Conservation (phyloP, 225 moss, liverwort and hornwort genomes). For the Physcomitrium patens region DNA sequence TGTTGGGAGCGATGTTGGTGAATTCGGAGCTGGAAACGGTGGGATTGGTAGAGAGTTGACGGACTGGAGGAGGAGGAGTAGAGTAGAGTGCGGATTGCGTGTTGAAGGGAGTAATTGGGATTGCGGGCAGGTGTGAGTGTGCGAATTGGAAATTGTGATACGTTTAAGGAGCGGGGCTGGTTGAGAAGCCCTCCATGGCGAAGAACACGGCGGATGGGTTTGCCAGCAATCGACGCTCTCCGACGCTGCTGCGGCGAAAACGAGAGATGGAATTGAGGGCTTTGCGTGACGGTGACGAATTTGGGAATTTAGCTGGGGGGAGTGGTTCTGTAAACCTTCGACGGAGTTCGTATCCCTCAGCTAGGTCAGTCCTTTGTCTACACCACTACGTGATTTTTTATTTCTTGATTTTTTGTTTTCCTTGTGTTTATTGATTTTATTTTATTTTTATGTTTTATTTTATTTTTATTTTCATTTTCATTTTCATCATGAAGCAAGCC, state of each 20-base stretch:
- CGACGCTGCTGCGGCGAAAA: constrained; percentile 46
- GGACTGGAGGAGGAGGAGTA: no score
- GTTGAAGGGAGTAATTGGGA: constrained; percentile 3
- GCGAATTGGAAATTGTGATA: neutral
- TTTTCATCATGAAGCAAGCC: neutral
- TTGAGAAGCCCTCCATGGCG: constrained; percentile 37
- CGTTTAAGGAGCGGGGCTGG: neutral
- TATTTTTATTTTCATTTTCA: neutral
- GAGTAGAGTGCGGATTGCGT: neutral
- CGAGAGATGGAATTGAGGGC: constrained; percentile 43
- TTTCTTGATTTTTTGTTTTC: no score
- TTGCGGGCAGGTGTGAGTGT: neutral
- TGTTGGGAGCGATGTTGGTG: no score
- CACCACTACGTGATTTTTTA: neutral
- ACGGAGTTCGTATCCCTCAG: constrained; percentile 18
- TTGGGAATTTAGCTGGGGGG: neutral
- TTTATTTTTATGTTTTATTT: no score
- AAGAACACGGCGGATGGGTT: constrained; percentile 46
- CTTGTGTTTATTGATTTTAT: no score
- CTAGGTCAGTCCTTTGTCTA: constrained; percentile 27
- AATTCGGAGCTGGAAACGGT: no score
- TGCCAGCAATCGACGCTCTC: constrained; percentile 56
- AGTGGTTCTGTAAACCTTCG: constrained; percentile 3
- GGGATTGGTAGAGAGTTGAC: no score
- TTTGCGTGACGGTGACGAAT: constrained; percentile 28